Conservation (phyloP, 2,329 filamentous ascomycete species). For the Chaetoscypha palmicola region DNA sequence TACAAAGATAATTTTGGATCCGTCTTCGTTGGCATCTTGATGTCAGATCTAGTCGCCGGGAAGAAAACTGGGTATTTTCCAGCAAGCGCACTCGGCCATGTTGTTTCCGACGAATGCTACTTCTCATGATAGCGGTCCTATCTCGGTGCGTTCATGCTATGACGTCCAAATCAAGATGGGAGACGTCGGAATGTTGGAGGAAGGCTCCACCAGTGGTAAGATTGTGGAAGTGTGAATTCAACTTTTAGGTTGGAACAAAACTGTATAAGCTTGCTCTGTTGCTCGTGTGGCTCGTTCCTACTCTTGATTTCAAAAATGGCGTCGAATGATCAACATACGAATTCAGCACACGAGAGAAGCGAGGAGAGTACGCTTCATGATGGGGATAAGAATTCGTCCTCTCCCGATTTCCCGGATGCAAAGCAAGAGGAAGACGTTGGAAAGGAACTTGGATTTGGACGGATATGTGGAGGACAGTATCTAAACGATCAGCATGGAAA, state of each 20-base stretch:
- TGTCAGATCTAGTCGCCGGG: neutral
- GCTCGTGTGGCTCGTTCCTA: neutral
- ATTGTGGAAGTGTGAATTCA: neutral
- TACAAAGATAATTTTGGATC: too few relatives aligned
- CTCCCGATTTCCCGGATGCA: conserved; percentile 9
- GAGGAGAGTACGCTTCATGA: neutral
- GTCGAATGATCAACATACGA: neutral
- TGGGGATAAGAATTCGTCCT: conserved; percentile 5
- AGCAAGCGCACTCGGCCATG: neutral
- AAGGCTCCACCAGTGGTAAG: too few relatives aligned
- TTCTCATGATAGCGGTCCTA: neutral
- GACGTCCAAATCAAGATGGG: neutral
- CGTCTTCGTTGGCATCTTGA: too few relatives aligned
- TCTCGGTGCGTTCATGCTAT: neutral
- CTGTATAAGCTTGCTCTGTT: neutral
- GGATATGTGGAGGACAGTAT: conserved; percentile 36
- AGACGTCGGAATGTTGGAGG: neutral
- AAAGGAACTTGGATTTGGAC: conserved; percentile 21
- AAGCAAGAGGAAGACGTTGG: conserved; percentile 18
- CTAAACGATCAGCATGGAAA: conserved; percentile 30
- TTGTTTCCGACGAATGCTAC: neutral
- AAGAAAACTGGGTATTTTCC: neutral
- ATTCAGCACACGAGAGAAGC: neutral
- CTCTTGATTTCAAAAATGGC: neutral
- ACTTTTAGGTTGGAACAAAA: neutral